Evolutionary conservation across 306 rosid species (phyloP), one percentile per base, ranked within the genome.

Genomic region (Dalbergia cultrata): DNA sequence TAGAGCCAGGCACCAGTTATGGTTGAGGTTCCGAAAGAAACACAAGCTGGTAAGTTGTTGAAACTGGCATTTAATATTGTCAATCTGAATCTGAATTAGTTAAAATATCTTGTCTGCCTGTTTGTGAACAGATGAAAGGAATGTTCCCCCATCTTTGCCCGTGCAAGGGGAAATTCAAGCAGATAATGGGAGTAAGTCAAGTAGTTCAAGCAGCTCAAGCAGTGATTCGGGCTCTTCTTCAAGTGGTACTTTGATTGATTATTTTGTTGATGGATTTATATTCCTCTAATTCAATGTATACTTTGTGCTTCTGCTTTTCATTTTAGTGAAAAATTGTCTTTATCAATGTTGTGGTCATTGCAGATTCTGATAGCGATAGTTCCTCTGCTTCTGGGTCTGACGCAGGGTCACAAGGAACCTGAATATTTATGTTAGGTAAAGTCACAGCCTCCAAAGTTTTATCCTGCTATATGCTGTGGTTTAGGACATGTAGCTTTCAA

Each of bases 201-300:
- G 99, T 86, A 95, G 99, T 83, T 91, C 98, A 73, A 88, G 95
- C 92, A 90, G 97, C 86, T 95, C 99, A 44, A 95, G 96, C 87
- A 93, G 99, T 67, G 98, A 87, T 87, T 95, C 99, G 54, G 98
- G 97, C 57, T 93, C 99, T 69, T 91, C 99, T 67, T 95, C 99
- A 21, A 95, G 96, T 83, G 99, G 99, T 95, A 95, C 75, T 64
- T 77, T 43, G 54, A 73, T 72, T 70, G 19, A 14, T 14, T 5
- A 50, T 73, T 47, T 67, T 44, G 14, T 34, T 61, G 13, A 17
- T 22, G 14, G n/a, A 35, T 67, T 17, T 82, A 9, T n/a, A 47
- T 34, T 10, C 5, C 13, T 26, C 54, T 17, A 57, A 45, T 43
- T 43, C 34, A 63, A 47, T 11, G 14, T 69, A 19, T 53, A 33